These are phyloP conservation scores for Lagerstroemia speciosa DNA, from an alignment of 345 rosid species.

Conservation along the genomic window DNA sequence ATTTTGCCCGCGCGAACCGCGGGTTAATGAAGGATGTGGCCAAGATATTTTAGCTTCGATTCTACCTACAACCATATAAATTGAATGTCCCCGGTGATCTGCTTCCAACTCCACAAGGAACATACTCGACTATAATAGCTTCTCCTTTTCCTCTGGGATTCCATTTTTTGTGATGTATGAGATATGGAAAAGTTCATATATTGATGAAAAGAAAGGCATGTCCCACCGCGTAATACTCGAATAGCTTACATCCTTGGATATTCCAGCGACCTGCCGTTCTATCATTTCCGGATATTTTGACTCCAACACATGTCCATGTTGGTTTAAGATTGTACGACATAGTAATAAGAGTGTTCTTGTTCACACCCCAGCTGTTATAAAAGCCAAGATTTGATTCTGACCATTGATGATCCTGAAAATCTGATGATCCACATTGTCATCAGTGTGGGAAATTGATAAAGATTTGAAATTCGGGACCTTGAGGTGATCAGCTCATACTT, in stretches of 20 bases:
- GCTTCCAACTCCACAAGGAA: background rate
- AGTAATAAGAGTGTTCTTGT: background rate
- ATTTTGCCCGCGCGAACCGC: conserved; percentile 61
- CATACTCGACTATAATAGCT: background rate
- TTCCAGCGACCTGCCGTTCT: background rate
- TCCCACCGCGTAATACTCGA: background rate
- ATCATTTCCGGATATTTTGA: background rate
- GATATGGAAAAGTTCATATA: background rate
- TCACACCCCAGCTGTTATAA: background rate
- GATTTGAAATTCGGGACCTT: too few species aligned
- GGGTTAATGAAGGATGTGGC: conserved; percentile 89
- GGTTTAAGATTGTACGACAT: background rate
- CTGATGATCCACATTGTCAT: background rate
- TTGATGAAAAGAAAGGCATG: too few species aligned
- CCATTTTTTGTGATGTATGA: background rate
- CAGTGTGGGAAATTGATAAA: too few species aligned
- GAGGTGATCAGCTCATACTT: too few species aligned
- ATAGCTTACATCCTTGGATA: background rate
- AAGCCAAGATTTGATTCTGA: background rate
- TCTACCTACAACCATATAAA: background rate
- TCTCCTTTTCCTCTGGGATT: background rate
- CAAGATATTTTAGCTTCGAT: conserved; percentile 43
- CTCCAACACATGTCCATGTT: too few species aligned
- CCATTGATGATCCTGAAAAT: background rate
- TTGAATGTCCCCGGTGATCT: background rate